These are phyloP conservation scores for Zasmidium angulare DNA, from an alignment of 2,329 filamentous ascomycete genomes.

Conservation along the genomic window DNA sequence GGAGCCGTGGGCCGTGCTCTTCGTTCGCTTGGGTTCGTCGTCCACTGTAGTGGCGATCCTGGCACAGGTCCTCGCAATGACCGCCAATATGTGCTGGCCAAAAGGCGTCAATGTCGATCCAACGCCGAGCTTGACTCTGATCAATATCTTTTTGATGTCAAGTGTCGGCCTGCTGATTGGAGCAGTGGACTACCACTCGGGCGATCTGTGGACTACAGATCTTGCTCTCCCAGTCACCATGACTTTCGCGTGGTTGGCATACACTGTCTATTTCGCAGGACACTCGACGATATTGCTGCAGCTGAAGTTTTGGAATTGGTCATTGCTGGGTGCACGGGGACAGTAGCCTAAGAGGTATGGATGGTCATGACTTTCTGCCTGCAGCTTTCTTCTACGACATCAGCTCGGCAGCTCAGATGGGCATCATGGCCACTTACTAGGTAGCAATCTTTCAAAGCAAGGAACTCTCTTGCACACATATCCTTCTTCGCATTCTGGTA, in stretches of 20 bases:
- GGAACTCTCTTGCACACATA: conserved; percentile 83
- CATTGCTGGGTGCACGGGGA: not conserved
- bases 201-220: not conserved
- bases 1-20: not conserved
- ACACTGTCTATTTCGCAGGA: not conserved
- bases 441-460: conserved; percentile 83
- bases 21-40: not conserved
- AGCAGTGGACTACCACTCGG: not conserved
- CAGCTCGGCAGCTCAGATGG: not conserved
- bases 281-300: not conserved
- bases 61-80: not conserved
- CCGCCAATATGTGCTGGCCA: not conserved
- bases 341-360: not conserved
- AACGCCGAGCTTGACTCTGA: not conserved
- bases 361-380: conserved; percentile 26
- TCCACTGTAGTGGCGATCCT: not conserved
- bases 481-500: conserved; percentile 90
- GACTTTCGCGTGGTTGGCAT: not conserved
- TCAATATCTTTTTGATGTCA: not conserved
- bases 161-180: not conserved
- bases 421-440: conserved; percentile 58
- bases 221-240: not conserved
- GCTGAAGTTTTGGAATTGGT: not conserved
- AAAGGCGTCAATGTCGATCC: not conserved
- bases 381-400: conserved; percentile 26